phyloP scores from a whole-genome alignment of 129 eudicot species.

The Artemisia tridentata region DNA sequence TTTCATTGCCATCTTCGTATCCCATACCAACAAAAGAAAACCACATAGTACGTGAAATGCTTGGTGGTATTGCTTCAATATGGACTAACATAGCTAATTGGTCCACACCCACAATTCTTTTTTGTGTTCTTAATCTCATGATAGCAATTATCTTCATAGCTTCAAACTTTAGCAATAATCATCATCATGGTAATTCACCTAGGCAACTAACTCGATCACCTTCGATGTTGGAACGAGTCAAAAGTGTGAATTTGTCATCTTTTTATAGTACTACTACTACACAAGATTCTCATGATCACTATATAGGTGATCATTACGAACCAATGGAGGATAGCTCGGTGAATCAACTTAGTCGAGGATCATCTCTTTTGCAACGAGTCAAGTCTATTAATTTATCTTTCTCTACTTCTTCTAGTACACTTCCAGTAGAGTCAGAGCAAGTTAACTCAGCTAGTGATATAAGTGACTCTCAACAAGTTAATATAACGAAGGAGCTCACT shows the following conservation, averaged over 20 bases:
- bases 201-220: constrained; percentile 34
- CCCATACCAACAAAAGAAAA: neutral
- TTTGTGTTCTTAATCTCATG: constrained; percentile 60
- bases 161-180: constrained; percentile 28
- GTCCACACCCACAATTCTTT: constrained; percentile 56
- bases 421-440: neutral
- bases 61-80: constrained; percentile 25
- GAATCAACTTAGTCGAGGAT: too few species aligned
- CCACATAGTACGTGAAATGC: neutral
- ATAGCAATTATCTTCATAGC: constrained; percentile 50
- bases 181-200: neutral
- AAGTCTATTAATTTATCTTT: constrained; percentile 41
- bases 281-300: too few species aligned
- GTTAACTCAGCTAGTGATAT: neutral
- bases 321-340: too few species aligned
- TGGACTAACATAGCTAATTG: constrained; percentile 35
- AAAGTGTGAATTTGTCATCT: constrained; percentile 39
- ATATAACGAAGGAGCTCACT: constrained; percentile 12
- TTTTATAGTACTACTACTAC: neutral
- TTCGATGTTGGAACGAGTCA: constrained; percentile 52
- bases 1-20: neutral
- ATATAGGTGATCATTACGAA: too few species aligned
- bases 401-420: constrained; percentile 13
- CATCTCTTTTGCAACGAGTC: constrained; percentile 28
- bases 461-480: constrained; percentile 17